Percentiles rank a stretch among this genome's conserved stretches.
Evolutionary conservation across 768 basidiomycete species (phyloP).

Genomic region (Ephemerocybe angulata): DNA sequence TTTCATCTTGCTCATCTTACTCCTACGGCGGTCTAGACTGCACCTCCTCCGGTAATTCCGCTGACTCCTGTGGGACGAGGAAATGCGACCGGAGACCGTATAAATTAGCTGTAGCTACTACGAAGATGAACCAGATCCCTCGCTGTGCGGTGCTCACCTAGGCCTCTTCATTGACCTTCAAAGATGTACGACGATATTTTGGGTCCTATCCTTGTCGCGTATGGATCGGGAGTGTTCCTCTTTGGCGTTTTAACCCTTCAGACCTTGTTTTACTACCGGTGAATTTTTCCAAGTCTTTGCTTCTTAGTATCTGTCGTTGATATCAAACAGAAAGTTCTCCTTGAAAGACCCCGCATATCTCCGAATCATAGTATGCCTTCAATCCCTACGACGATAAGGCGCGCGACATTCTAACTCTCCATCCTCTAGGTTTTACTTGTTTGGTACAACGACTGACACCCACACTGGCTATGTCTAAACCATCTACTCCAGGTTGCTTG

Average conservation of each 20-base stretch:
- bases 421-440: too few species aligned
- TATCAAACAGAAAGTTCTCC: too few species aligned
- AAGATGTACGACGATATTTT: background rate
- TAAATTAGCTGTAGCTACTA: background rate
- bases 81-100: too few species aligned
- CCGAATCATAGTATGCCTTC: constrained; percentile 7
- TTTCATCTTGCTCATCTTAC: too few species aligned
- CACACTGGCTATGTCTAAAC: too few species aligned
- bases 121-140: background rate
- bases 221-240: constrained; percentile 3
- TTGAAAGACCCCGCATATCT: background rate
- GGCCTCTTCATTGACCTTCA: background rate
- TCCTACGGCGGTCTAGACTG: too few species aligned
- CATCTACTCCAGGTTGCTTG: constrained; percentile 3
- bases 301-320: background rate
- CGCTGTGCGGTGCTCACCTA: background rate
- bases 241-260: constrained; percentile 7
- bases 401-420: too few species aligned
- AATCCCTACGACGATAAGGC: too few species aligned
- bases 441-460: too few species aligned
- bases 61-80: too few species aligned
- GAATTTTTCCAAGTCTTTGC: background rate
- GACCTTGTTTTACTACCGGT: constrained; percentile 10
- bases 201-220: constrained; percentile 9
- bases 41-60: too few species aligned